Base-by-base conservation (phyloP, 306 rosid species). In the Lathyrus tuberosus region DNA sequence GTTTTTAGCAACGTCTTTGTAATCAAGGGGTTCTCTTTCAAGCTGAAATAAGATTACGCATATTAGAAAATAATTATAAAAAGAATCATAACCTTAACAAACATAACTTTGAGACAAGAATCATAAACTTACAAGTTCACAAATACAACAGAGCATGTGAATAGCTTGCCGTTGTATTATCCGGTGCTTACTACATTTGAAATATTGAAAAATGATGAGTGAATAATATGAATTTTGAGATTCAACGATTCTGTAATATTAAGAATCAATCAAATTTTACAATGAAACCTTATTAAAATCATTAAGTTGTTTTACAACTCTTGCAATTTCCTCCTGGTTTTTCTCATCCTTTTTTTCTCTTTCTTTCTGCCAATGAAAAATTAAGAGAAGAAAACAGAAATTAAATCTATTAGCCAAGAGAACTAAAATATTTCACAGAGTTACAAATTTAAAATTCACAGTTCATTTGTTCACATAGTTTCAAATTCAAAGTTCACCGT, bases 251-350 rank as follows among this genome's bases (percentile, higher is more conserved):
- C 64, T 44, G 37, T 38, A 60, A 76, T 26, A 65, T 28, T 20
- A 62, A 63, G 54, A 24, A 63, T 47, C 62, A 76, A 66, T 37
- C 26, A 48, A 70, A 53, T 47, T 46, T 56, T 78, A 62, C 76
- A 70, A 58, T 63, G 76, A 76, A 76, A 94, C 99, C 99, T 94
- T 84, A 41, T 94, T 96, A 81, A 94, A 94, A 56, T 94, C 95
- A 75, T 86, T 82, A 83, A 94, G 92, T 69, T 72, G 74, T 86
- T 84, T 87, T 18, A 94, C 82, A 51, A 88, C 92, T 88, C 79
- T 86, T 4, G 96, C 97, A 81, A 90, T 84, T 81, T 87, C 95
- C 78, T 87, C 95, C 82, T 94, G 97, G 81, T 88, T 91, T 78
- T 84, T 81, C 84, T 91, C 87, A 48, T 91, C 96, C 96, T 71